A percentile compares a stretch with the other conserved stretches of the same genome.
Conservation (phyloP, 345 rosid genomes). For the Eutrema japonicum region DNA sequence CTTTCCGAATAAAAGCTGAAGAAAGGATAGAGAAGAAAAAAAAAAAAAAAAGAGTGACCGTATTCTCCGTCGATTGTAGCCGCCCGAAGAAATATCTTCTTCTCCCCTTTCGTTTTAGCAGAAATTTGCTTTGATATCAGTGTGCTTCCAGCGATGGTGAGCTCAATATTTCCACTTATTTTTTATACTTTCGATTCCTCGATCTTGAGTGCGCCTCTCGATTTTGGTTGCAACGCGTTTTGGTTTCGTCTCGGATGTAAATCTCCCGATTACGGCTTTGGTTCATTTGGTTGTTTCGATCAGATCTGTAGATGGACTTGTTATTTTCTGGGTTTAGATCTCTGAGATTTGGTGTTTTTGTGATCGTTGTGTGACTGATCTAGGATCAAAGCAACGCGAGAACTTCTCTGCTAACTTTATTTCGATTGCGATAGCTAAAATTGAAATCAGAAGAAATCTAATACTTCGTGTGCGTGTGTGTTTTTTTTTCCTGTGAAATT, state of each 20-base stretch:
- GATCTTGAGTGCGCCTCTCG: slow-evolving; percentile 2
- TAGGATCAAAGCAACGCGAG: background rate
- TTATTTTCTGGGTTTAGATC: slow-evolving; percentile 20
- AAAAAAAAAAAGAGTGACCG: background rate
- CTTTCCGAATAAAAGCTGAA: slow-evolving; percentile 21
- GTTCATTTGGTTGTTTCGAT: background rate
- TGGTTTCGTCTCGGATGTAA: background rate
- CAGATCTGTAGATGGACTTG: background rate
- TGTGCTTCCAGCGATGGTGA: slow-evolving; percentile 26
- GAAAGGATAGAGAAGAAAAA: slow-evolving; percentile 1
- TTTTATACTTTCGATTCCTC: background rate
- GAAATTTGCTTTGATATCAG: background rate
- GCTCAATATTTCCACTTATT: background rate
- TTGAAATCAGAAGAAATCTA: slow-evolving; percentile 5
- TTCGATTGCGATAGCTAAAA: background rate
- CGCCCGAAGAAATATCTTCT: slow-evolving; percentile 30
- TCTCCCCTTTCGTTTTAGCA: background rate
- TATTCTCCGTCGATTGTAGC: slow-evolving; percentile 24
- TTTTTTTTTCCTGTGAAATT: background rate
- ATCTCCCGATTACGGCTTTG: background rate
- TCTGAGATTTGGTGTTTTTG: slow-evolving; percentile 24
- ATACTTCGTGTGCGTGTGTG: background rate
- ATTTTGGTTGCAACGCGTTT: background rate
- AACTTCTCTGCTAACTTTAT: background rate
- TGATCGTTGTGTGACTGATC: slow-evolving; percentile 16